Base-by-base conservation (phyloP, 305 asterid genomes). In the Plantago coronopus region DNA sequence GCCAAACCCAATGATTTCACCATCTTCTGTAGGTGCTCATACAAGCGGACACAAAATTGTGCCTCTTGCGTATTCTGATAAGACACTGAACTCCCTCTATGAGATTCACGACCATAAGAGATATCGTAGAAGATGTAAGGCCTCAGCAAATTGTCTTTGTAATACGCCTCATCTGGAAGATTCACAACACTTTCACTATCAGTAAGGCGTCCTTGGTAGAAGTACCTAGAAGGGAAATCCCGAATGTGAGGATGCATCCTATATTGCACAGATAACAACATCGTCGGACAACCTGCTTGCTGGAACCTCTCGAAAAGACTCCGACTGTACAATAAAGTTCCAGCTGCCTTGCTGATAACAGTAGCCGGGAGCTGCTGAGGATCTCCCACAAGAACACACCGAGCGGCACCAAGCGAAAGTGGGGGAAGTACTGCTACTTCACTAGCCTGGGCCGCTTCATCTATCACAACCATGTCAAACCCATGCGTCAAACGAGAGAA, bases 371-470 rank as follows among this genome's bases (percentile, higher is more conserved):
- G 97, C 79, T 94, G 99, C 79, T 94, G 99, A 4, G 97, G 99
- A 44, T 94, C 99, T 63, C 99, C 99, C 34, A 94, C 99, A 63
- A 94, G 95, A 62, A 94, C 99, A 74, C 99, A 94, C 3, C 99
- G 86, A 42, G 99, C 99, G 16, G 97, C 97, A 57, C 99, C 99
- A n/a, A 94, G 94, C 63, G 97, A 74, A 51, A 94, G 97, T 2
- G 99, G 99, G 54, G 99, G 99, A 23, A 94, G 84, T 4, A 87
- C 79, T 23, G 81, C 99, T 40, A 90, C 96, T 83, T 94, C 99
- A 76, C 99, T 87, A 69, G 97, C 99, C 75, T 94, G 99, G 31
- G 99, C 99, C n/a, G 99, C 99, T 81, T 94, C 99, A 73, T 94
- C 99, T 63, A 94, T 94, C 76, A 94, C 99, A 68, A 94, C 99